phyloP scores from a whole-genome alignment of 257 asterid genomes.

The Solanum ahanhuiri region DNA sequence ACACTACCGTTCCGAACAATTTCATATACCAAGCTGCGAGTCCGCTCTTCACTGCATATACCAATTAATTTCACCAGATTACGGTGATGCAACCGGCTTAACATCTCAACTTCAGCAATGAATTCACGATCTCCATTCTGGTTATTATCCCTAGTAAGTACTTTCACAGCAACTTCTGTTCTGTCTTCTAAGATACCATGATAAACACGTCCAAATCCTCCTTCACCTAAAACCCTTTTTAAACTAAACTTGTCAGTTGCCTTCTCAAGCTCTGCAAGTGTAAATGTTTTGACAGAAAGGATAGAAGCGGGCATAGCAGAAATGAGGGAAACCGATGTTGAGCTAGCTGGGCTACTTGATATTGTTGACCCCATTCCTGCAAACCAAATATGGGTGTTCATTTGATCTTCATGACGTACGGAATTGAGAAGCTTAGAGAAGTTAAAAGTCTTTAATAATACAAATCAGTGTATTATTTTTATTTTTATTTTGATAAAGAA shows the following conservation, averaged over 20 bases:
- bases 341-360: slow-evolving; percentile 84
- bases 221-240: slow-evolving; percentile 79
- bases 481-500: not conserved
- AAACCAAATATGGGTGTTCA: not conserved
- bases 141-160: slow-evolving; percentile 62
- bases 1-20: slow-evolving; percentile 86
- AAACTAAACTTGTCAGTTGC: slow-evolving; percentile 86
- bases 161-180: slow-evolving; percentile 74
- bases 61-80: slow-evolving; percentile 96
- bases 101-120: slow-evolving; percentile 97
- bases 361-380: slow-evolving; percentile 67
- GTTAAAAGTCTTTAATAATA: not conserved
- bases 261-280: slow-evolving; percentile 73
- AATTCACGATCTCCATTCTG: slow-evolving; percentile 95
- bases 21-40: slow-evolving; percentile 89
- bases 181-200: slow-evolving; percentile 75
- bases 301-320: slow-evolving; percentile 78
- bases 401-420: not conserved
- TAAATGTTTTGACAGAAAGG: slow-evolving; percentile 81
- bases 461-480: not conserved
- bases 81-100: slow-evolving; percentile 96
- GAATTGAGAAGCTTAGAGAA: not conserved
- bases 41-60: slow-evolving; percentile 65
- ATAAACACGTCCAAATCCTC: slow-evolving; percentile 98
- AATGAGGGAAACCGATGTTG: slow-evolving; percentile 64